A percentile compares a stretch with the other conserved stretches of the same genome.
These are phyloP conservation scores for Quercus phellos DNA, from an alignment of 331 rosid species.

Conservation along the genomic window DNA sequence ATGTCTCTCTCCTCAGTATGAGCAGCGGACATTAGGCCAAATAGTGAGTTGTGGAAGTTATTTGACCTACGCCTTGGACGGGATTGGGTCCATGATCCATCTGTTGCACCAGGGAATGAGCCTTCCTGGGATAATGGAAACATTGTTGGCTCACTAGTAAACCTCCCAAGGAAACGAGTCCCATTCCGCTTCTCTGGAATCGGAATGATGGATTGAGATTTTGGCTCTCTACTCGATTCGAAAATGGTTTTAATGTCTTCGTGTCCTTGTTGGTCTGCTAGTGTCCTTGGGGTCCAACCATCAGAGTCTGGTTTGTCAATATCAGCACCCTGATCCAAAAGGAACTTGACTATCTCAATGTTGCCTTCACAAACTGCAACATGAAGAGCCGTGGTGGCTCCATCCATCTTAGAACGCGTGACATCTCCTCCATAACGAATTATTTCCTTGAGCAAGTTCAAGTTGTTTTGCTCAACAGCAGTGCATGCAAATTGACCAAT, in stretches of 20 bases:
- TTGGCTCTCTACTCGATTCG: slow-evolving; percentile 31
- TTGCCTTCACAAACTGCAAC: slow-evolving; percentile 78
- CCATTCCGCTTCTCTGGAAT: slow-evolving; percentile 35
- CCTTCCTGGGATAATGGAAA: slow-evolving; percentile 36
- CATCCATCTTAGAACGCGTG: slow-evolving; percentile 36
- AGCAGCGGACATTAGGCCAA: slow-evolving; percentile 84
- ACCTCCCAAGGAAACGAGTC: slow-evolving; percentile 58
- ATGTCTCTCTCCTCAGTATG: slow-evolving; percentile 47
- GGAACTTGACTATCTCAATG: slow-evolving; percentile 48
- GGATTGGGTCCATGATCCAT: slow-evolving; percentile 33
- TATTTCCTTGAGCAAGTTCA: slow-evolving; percentile 53
- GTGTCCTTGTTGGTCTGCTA: slow-evolving; percentile 88
- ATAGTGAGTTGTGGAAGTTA: slow-evolving; percentile 71
- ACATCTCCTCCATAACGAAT: slow-evolving; percentile 59
- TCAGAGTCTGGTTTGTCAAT: slow-evolving; percentile 49
- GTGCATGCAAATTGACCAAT: slow-evolving; percentile 59
- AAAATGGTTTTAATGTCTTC: slow-evolving; percentile 59
- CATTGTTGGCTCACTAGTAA: slow-evolving; percentile 76
- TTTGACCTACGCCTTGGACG: slow-evolving; percentile 61
- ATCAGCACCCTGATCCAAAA: slow-evolving; percentile 54
- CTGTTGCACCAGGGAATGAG: slow-evolving; percentile 27
- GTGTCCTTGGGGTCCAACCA: slow-evolving; percentile 74
- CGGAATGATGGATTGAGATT: slow-evolving; percentile 27
- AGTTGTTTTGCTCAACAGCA: slow-evolving; percentile 59
- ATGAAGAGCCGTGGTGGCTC: slow-evolving; percentile 67